Base-by-base conservation (phyloP, 1,284 basidiomycete genomes). In the Agaricales sp. region DNA sequence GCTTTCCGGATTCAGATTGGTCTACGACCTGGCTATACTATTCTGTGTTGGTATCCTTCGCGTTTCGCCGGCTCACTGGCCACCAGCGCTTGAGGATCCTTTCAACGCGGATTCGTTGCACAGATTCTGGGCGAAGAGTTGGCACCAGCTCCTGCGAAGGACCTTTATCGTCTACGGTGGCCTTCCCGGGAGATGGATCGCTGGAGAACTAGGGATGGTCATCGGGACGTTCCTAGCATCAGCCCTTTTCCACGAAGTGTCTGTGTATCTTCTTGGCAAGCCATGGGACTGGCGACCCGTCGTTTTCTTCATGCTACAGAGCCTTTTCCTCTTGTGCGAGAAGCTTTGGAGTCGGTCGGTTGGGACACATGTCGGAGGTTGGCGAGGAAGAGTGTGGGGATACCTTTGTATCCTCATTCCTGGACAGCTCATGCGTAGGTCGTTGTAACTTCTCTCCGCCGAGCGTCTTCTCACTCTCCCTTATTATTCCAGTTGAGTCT, bases 61-160 rank as follows among this genome's bases (percentile, higher is more conserved):
- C 19, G 73, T 76, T 52, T 61, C 73, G 3, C 82, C 83, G 2
- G 56, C 68, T 2, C 66, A 68, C 24, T 89, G 85, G 85, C 84
- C 86, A 12, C 86, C 86, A 0, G 61, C 83, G 16, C 69, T 77
- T 59, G 79, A 82, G 47, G 61, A 74, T 38, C 85, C 86, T 0
- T 87, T 80, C 80, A 58, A 55, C 11, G 63, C 80, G 4, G 67
- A 76, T 43, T 87, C 82, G 1, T 66, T 89, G 58, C 80, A 84
- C 59, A 66, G 69, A 23, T 77, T 87, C 53, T 89, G 86, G 87
- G 71, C 78, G 0, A 74, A 70, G 53, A 69, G 76, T 21, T 89
- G 87, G 86, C 86, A 89, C 57, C 86, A 89, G 59, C 59, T 77
- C 1, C 67, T 89, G 16, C 73, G 84, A 18, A 74, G 77, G 55